Conservation (phyloP, 371 early-diverging fungal genomes). For the Zopfochytrium polystomum region DNA sequence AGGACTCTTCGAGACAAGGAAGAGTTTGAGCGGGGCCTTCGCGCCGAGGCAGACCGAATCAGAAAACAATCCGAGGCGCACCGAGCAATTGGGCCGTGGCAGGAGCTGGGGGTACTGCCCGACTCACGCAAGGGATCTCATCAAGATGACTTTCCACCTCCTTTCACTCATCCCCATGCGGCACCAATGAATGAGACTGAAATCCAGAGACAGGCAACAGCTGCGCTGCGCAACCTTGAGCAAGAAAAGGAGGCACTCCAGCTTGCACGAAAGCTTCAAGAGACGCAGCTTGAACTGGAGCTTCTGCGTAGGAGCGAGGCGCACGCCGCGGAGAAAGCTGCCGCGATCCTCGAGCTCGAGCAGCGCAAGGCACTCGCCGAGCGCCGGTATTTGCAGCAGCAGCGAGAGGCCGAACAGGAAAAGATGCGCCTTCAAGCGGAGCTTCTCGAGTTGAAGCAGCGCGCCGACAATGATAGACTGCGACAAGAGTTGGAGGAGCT, state of each 20-base stretch:
- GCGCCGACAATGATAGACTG: slow-evolving; percentile 19
- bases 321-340: slow-evolving; percentile 11
- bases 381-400: slow-evolving; percentile 6
- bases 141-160: no score
- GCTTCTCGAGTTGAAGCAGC: slow-evolving; percentile 14
- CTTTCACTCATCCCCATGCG: no score
- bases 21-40: no score
- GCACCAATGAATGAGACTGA: no score
- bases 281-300: slow-evolving; percentile 14
- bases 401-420: slow-evolving; percentile 15
- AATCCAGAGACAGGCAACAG: no score
- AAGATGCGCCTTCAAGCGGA: slow-evolving; percentile 18
- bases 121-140: no score
- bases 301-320: slow-evolving; percentile 1
- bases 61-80: no score
- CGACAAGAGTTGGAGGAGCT: slow-evolving; percentile 16
- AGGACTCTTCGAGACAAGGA: no score
- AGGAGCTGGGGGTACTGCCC: no score
- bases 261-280: slow-evolving; percentile 8
- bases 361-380: slow-evolving; percentile 8
- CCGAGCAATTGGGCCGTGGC: no score
- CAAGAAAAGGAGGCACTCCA: slow-evolving; percentile 14
- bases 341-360: slow-evolving; percentile 14
- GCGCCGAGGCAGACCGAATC: no score
- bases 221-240: slow-evolving; percentile 13